A percentile compares a stretch with the other conserved stretches of the same genome.
Evolutionary conservation across 1,139 yeast genomes (phyloP).

Genomic region (Citeromyces hawaiiensis): DNA sequence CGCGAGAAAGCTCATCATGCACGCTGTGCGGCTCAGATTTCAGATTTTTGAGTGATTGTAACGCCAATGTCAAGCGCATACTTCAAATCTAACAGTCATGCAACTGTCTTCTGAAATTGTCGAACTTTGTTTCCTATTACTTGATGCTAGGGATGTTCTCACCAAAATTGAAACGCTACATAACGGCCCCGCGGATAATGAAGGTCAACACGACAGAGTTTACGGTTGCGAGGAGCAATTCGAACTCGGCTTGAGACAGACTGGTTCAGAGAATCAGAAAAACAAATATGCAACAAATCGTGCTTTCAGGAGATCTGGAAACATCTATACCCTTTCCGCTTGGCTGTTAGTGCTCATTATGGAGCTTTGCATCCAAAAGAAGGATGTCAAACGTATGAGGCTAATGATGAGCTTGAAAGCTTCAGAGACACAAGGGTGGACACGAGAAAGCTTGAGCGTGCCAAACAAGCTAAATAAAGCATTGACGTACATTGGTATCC

Average conservation of each 20-base stretch:
- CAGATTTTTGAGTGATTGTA: too few species aligned
- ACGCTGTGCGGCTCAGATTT: too few species aligned
- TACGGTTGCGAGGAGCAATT: not conserved
- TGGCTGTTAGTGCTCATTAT: not conserved
- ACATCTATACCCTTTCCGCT: not conserved
- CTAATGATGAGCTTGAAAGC: not conserved
- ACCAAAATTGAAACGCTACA: too few species aligned
- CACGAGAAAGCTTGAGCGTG: not conserved
- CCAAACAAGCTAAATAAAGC: not conserved
- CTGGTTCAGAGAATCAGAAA: not conserved
- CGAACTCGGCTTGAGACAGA: not conserved
- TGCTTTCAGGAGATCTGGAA: not conserved
- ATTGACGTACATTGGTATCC: not conserved
- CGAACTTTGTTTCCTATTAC: too few species aligned
- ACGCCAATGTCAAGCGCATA: too few species aligned
- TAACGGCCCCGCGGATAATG: too few species aligned
- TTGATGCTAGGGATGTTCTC: too few species aligned
- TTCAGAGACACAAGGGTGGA: not conserved
- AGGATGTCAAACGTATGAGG: not conserved
- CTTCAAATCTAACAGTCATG: too few species aligned
- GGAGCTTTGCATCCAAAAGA: not conserved
- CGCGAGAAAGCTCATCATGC: too few species aligned
- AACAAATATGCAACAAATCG: not conserved
- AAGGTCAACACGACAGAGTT: too few species aligned
- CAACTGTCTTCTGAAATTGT: too few species aligned